Percentiles rank a stretch among this genome's conserved stretches.
Conservation (phyloP, 2,329 filamentous ascomycete genomes). For the Pyrenochaeta sp. region DNA sequence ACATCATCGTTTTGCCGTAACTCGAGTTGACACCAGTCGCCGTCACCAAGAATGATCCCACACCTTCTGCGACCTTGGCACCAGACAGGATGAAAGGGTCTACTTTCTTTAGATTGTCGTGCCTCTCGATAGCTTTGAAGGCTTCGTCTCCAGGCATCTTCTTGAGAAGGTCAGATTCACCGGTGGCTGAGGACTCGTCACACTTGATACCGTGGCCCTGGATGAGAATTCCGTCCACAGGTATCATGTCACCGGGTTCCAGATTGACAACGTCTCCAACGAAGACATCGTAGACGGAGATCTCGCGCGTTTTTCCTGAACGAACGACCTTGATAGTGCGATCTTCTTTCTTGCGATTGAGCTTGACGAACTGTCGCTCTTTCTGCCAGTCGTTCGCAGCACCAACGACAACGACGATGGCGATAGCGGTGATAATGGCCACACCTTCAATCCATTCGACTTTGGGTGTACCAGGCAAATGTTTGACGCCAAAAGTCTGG, state of each 20-base stretch:
- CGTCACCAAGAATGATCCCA: conserved; percentile 79
- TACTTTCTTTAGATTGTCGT: conserved; percentile 70
- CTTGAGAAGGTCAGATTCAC: conserved; percentile 76
- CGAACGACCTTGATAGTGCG: conserved; percentile 77
- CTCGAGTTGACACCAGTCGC: conserved; percentile 77
- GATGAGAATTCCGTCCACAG: conserved; percentile 75
- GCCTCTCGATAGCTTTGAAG: conserved; percentile 69
- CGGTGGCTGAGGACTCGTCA: conserved; percentile 77
- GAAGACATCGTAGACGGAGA: conserved; percentile 72
- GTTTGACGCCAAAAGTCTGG: conserved; percentile 69
- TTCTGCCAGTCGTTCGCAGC: conserved; percentile 86
- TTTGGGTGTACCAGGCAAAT: conserved; percentile 60
- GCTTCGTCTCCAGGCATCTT: conserved; percentile 74
- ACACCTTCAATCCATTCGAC: conserved; percentile 86
- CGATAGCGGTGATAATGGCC: conserved; percentile 78
- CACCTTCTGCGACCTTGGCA: conserved; percentile 77
- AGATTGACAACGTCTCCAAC: conserved; percentile 77
- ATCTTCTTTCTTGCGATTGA: conserved; percentile 83
- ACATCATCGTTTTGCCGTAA: conserved; percentile 81
- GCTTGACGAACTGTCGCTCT: conserved; percentile 79
- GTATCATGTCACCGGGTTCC: conserved; percentile 74
- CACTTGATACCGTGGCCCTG: conserved; percentile 72
- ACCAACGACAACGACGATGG: conserved; percentile 78
- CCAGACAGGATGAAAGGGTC: conserved; percentile 91
- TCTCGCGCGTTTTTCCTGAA: conserved; percentile 73